Evolutionary conservation across 176 grass and related monocot genomes (phyloP), one percentile per base, ranked within the genome.

Genomic region (Eleusine coracana): DNA sequence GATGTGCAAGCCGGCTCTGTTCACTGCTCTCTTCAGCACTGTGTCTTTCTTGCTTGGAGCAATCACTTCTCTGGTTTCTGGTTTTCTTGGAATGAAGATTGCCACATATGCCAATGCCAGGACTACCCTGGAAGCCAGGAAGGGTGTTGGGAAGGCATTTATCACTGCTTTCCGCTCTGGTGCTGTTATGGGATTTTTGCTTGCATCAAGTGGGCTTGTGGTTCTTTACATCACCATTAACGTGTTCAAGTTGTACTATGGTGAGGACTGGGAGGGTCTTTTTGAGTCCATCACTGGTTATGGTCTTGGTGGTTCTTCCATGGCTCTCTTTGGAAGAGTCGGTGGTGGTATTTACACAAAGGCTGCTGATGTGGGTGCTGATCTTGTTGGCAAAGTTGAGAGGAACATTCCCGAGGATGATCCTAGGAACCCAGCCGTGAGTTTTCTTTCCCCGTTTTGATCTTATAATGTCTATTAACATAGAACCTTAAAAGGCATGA

Each of bases 361-460:
- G 91, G 94, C 94, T 73, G 94, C 94, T 83, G 94, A 96, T 89
- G 94, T 96, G 68, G 94, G 94, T 74, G 94, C 94, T 73, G 91
- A 97, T 69, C 94, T 96, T 89, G 94, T 97, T 85, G 94, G 94
- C 27, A 97, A 97, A 76, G 81, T 97, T 42, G 94, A 97, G 15
- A 93, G 91, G 88, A 93, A 97, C 86, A 96, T 97, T 65, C 94
- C 94, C 61, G 94, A 97, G 80, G 94, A 97, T 78, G 94, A 97
- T 66, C 94, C 94, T 27, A 97, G 94, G 87, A 96, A 97, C 50
- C 94, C 94, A 77, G 91, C 94, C 91, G 94, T 97, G 55, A 91
- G 94, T 91, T 86, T 77, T 64, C 55, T 37, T 41, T 85, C 21
- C 46, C n/a, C 18, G 15, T 46, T 65, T 66, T 69, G 38, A 9